These are phyloP conservation scores for Solanum bulbocastanum DNA, from an alignment of 257 asterid genomes.

Conservation along the genomic window DNA sequence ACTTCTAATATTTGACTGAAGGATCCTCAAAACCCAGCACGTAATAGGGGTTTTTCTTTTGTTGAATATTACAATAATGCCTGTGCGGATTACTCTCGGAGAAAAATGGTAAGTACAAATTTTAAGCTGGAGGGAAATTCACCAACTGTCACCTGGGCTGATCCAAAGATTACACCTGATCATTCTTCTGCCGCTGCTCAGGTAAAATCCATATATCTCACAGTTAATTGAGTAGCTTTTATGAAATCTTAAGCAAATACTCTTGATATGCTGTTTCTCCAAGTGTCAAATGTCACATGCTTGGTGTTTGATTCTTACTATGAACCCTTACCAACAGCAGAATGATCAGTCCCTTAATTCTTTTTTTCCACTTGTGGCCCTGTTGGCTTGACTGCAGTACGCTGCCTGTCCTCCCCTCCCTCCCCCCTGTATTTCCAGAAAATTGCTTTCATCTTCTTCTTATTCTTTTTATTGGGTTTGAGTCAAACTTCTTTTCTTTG, in stretches of 20 bases:
- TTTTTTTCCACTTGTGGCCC: neutral
- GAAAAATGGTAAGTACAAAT: conserved; percentile 47
- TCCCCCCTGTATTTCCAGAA: neutral
- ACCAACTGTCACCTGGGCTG: conserved; percentile 96
- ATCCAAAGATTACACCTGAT: conserved; percentile 75
- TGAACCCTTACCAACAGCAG: neutral
- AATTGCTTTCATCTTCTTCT: neutral
- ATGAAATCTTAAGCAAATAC: neutral
- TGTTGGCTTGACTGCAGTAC: neutral
- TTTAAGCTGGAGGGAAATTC: conserved; percentile 76
- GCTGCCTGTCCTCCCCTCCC: neutral
- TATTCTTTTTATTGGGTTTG: neutral
- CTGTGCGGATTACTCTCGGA: conserved; percentile 90
- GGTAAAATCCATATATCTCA: conserved; percentile 26
- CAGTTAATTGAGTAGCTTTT: neutral
- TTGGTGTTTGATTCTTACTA: neutral
- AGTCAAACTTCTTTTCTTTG: neutral
- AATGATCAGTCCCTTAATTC: neutral
- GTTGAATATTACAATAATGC: conserved; percentile 93
- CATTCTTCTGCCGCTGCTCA: conserved; percentile 78
- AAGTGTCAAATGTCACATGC: neutral
- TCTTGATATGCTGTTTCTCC: neutral
- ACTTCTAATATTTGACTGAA: conserved; percentile 23
- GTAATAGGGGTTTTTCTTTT: conserved; percentile 93
- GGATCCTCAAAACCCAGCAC: conserved; percentile 84